A percentile compares a stretch with the other conserved stretches of the same genome.
Conservation (phyloP, 2,329 filamentous ascomycete species). For the Exophiala viscosa region DNA sequence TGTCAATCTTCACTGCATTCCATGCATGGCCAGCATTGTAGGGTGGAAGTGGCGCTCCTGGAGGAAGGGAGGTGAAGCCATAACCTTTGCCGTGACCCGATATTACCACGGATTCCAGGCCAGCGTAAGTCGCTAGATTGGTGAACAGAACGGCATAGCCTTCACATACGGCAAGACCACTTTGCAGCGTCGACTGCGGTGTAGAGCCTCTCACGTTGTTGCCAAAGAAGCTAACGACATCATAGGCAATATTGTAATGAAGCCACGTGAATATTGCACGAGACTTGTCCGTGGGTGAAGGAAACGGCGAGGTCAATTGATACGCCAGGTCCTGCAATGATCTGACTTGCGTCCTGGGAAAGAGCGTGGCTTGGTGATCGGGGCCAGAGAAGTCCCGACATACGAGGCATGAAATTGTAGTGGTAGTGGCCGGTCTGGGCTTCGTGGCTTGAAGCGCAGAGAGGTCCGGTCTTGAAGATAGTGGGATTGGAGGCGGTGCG, state of each 20-base stretch:
- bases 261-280: conserved; percentile 92
- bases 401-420: conserved; percentile 59
- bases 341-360: conserved; percentile 69
- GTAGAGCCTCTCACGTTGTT: conserved; percentile 64
- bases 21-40: conserved; percentile 72
- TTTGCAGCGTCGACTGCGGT: conserved; percentile 68
- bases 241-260: conserved; percentile 88
- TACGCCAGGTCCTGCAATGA: conserved; percentile 72
- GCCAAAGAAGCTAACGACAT: conserved; percentile 73
- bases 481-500: conserved; percentile 50
- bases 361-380: conserved; percentile 72
- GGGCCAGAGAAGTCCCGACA: conserved; percentile 86
- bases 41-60: conserved; percentile 64
- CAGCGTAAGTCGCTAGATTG: conserved; percentile 72
- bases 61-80: conserved; percentile 61
- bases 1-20: conserved; percentile 87
- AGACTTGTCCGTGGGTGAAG: conserved; percentile 83
- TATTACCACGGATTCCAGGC: conserved; percentile 72
- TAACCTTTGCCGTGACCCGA: conserved; percentile 82
- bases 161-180: conserved; percentile 82
- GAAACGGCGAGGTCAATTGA: conserved; percentile 73
- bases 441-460: conserved; percentile 54
- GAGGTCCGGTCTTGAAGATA: conserved; percentile 56
- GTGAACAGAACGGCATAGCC: conserved; percentile 84
- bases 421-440: conserved; percentile 32